A percentile compares a stretch with the other conserved stretches of the same genome.
Conservation (phyloP, 352 stramenopile species). For the Globisporangium spiculum region DNA sequence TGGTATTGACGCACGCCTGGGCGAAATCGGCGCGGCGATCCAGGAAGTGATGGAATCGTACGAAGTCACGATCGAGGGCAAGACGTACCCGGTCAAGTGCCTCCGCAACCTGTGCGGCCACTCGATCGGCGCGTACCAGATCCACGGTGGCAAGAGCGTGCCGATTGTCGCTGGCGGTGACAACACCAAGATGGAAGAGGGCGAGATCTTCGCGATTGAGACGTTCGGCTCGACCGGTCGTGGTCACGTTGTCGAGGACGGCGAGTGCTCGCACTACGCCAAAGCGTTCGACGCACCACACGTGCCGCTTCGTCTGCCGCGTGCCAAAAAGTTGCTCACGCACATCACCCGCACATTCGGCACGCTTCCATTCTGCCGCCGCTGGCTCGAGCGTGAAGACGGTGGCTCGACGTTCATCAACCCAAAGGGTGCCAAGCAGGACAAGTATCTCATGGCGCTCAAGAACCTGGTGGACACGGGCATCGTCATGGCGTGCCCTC, state of each 20-base stretch:
- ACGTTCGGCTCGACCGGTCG: not conserved
- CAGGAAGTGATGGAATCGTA: not conserved
- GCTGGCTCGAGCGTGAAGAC: conserved; percentile 93
- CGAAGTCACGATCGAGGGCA: not conserved
- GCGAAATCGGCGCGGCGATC: not conserved
- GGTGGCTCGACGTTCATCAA: conserved; percentile 82
- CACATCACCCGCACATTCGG: conserved; percentile 97
- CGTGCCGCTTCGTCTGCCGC: conserved; percentile 37
- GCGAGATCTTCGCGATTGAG: not conserved
- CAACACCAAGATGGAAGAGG: not conserved
- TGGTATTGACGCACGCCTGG: not conserved
- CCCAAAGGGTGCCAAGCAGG: conserved; percentile 80
- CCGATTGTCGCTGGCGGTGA: not conserved
- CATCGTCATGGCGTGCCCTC: conserved; percentile 91
- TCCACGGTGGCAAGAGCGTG: not conserved
- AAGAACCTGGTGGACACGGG: conserved; percentile 94
- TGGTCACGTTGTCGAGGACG: not conserved
- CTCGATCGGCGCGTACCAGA: not conserved
- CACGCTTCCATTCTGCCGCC: conserved; percentile 92
- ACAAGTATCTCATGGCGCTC: conserved; percentile 91
- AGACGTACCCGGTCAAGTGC: not conserved
- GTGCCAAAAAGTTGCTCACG: conserved; percentile 84
- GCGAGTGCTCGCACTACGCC: not conserved
- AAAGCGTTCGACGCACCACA: not conserved
- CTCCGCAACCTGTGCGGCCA: not conserved